Conservation (phyloP, 805 yeast species). For the Metschnikowia cubensis region DNA sequence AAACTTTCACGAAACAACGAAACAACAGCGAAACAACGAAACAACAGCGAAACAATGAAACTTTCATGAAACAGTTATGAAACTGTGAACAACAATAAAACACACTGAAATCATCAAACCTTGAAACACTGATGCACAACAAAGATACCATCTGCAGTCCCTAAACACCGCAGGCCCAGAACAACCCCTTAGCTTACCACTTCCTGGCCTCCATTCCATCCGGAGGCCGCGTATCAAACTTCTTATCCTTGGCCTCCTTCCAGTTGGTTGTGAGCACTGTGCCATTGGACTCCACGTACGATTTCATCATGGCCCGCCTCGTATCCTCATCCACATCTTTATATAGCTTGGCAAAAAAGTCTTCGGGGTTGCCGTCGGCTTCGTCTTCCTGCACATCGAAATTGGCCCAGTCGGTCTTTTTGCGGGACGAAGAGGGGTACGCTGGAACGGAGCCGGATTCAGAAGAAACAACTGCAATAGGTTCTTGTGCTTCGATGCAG, state of each 20-base stretch:
- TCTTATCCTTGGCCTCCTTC: conserved; percentile 71
- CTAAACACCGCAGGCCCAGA: too few relatives aligned
- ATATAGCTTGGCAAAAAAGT: conserved; percentile 73
- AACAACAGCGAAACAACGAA: too few relatives aligned
- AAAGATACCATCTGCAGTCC: too few relatives aligned
- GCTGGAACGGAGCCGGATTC: conserved; percentile 14
- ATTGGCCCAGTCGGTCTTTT: conserved; percentile 64
- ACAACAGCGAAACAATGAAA: too few relatives aligned
- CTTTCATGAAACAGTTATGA: too few relatives aligned
- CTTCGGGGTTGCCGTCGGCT: conserved; percentile 47
- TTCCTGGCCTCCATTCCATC: conserved; percentile 62
- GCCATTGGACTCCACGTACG: conserved; percentile 89
- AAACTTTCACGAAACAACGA: too few relatives aligned
- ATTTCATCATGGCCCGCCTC: conserved; percentile 92
- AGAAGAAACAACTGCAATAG: neutral
- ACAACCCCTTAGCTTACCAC: too few relatives aligned
- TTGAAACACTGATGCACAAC: too few relatives aligned
- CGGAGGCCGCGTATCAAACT: conserved; percentile 68
- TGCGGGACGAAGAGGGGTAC: conserved; percentile 65
- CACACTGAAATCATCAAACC: too few relatives aligned
- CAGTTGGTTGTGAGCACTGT: conserved; percentile 92
- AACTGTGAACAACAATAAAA: too few relatives aligned
- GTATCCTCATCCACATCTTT: conserved; percentile 83
- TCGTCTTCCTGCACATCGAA: conserved; percentile 44
- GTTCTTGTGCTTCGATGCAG: conserved; percentile 36